A percentile compares a stretch with the other conserved stretches of the same genome.
Conservation (phyloP, 176 grass and related monocot genomes). For the Musa itinerans region DNA sequence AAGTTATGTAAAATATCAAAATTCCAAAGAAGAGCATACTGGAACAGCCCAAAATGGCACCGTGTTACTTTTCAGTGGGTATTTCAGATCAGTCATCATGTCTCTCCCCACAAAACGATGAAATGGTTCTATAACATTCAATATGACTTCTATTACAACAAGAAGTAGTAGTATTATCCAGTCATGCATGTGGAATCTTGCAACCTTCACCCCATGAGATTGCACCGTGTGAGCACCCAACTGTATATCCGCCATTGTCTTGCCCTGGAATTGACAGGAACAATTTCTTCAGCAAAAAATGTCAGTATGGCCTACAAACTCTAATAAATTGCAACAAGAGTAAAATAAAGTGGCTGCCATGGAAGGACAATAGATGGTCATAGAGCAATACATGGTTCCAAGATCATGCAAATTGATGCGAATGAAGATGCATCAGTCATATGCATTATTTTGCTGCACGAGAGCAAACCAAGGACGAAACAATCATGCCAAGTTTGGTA, state of each 20-base stretch:
- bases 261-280: not conserved
- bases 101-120: slow-evolving; percentile 58
- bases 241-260: slow-evolving; percentile 40
- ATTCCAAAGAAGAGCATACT: slow-evolving; percentile 28
- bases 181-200: slow-evolving; percentile 56
- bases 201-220: slow-evolving; percentile 45
- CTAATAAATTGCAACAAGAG: not conserved
- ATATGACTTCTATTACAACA: slow-evolving; percentile 32
- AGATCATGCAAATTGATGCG: not conserved
- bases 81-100: slow-evolving; percentile 55
- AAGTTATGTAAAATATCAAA: slow-evolving; percentile 8
- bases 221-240: slow-evolving; percentile 40
- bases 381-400: not conserved
- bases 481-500: not conserved
- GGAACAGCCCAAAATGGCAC: slow-evolving; percentile 68
- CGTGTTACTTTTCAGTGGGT: slow-evolving; percentile 54
- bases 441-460: not conserved
- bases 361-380: not conserved
- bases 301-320: not conserved
- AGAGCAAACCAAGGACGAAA: not conserved
- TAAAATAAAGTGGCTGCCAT: not conserved
- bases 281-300: not conserved
- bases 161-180: slow-evolving; percentile 53
- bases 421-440: not conserved
- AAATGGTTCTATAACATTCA: slow-evolving; percentile 60